Percentiles rank a stretch among this genome's conserved stretches.
Conservation (phyloP, 768 basidiomycete genomes). For the Cubamyces sp. region DNA sequence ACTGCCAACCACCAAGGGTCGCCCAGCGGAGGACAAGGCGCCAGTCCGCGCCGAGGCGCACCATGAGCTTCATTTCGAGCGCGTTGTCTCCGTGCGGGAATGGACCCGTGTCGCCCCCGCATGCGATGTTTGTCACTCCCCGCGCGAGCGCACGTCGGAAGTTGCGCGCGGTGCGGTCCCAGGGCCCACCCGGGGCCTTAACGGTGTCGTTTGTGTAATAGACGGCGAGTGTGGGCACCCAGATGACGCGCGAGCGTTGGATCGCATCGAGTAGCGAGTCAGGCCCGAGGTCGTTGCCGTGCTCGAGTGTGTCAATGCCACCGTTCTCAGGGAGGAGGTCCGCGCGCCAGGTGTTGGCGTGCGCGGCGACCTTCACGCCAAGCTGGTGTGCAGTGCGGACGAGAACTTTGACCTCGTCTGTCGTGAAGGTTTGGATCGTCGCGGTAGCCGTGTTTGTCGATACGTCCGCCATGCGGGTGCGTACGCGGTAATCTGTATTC, state of each 20-base stretch:
- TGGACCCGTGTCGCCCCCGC: conserved; percentile 68
- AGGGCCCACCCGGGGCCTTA: conserved; percentile 32
- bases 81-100: conserved; percentile 66
- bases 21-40: conserved; percentile 58
- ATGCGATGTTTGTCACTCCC: conserved; percentile 54
- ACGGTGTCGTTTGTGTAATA: conserved; percentile 40
- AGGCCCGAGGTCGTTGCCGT: conserved; percentile 43
- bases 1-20: conserved; percentile 62
- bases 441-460: conserved; percentile 40
- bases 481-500: conserved; percentile 53
- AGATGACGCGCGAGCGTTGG: conserved; percentile 36
- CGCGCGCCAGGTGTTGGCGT: conserved; percentile 42
- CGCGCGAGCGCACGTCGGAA: conserved; percentile 51
- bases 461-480: conserved; percentile 49
- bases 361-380: conserved; percentile 63
- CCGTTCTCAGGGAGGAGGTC: conserved; percentile 22
- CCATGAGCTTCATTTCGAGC: conserved; percentile 65
- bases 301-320: conserved; percentile 60
- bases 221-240: conserved; percentile 63
- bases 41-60: conserved; percentile 56
- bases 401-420: conserved; percentile 50
- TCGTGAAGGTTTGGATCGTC: conserved; percentile 49
- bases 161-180: conserved; percentile 43
- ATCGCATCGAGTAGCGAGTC: conserved; percentile 16
- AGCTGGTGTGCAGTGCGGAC: conserved; percentile 54